A percentile compares a stretch with the other conserved stretches of the same genome.
Evolutionary conservation across 148 eudicot species (phyloP).

Genomic region (Pouteria glomerata): DNA sequence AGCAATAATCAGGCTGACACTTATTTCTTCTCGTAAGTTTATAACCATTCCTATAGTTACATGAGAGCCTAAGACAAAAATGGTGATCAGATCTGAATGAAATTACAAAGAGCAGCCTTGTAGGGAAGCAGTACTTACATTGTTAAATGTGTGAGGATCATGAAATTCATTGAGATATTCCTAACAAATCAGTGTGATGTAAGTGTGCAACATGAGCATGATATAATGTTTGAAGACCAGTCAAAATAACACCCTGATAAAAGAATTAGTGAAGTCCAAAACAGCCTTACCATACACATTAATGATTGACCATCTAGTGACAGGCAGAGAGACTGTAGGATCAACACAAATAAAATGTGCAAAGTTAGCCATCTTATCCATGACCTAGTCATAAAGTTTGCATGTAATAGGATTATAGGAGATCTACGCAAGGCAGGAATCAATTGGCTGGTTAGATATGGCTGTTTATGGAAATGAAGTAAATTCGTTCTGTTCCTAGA

Average conservation of each 20-base stretch:
- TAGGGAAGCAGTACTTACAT: not conserved
- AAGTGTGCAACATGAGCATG: not conserved
- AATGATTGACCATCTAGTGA: not conserved
- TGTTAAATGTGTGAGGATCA: not conserved
- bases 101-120: not conserved
- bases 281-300: not conserved
- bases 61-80: not conserved
- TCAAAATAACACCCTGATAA: not conserved
- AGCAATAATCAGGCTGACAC: not conserved
- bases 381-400: not conserved
- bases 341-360: not conserved
- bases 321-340: not conserved
- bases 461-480: no score
- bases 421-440: no score
- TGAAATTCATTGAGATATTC: not conserved
- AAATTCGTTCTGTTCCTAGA: no score
- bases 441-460: no score
- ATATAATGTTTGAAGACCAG: not conserved
- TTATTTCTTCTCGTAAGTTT: not conserved
- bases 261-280: not conserved
- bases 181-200: not conserved
- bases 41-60: not conserved
- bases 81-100: not conserved
- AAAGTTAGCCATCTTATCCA: not conserved
- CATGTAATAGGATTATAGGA: no score